Conservation (phyloP, 495 filamentous ascomycete species). For the Aspergillus incahuasiensis region DNA sequence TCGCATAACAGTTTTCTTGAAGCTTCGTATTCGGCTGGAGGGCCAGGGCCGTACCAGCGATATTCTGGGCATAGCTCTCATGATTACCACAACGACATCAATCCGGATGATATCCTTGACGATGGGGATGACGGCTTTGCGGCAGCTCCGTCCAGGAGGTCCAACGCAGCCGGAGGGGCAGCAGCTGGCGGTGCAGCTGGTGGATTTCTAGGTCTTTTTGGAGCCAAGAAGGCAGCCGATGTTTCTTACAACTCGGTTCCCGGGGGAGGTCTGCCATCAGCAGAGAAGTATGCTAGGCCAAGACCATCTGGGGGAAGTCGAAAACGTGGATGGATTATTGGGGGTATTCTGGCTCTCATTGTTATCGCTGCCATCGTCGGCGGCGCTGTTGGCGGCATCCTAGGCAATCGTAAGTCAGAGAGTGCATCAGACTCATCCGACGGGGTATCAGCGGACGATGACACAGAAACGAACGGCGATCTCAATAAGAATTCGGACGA, state of each 20-base stretch:
- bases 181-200: constrained; percentile 54
- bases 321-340: constrained; percentile 67
- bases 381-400: constrained; percentile 70
- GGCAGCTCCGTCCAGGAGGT: constrained; percentile 36
- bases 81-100: constrained; percentile 51
- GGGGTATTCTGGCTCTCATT: constrained; percentile 53
- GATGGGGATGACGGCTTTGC: constrained; percentile 78
- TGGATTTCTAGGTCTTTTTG: constrained; percentile 42
- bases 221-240: constrained; percentile 38
- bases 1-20: constrained; percentile 31
- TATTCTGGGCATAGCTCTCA: constrained; percentile 55
- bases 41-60: constrained; percentile 51
- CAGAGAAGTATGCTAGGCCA: constrained; percentile 44
- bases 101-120: constrained; percentile 76
- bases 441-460: constrained; percentile 30
- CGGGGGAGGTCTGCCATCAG: constrained; percentile 26
- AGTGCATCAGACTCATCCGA: constrained; percentile 7
- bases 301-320: constrained; percentile 59
- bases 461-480: constrained; percentile 57
- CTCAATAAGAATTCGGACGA: constrained; percentile 69
- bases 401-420: constrained; percentile 43
- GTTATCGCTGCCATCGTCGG: constrained; percentile 69
- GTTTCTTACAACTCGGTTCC: constrained; percentile 52
- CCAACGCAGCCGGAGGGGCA: constrained; percentile 36
- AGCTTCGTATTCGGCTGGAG: constrained; percentile 28